A percentile compares a stretch with the other conserved stretches of the same genome.
These are phyloP conservation scores for Phytophthora ohioensis DNA, from an alignment of 352 stramenopile species.

Conservation along the genomic window DNA sequence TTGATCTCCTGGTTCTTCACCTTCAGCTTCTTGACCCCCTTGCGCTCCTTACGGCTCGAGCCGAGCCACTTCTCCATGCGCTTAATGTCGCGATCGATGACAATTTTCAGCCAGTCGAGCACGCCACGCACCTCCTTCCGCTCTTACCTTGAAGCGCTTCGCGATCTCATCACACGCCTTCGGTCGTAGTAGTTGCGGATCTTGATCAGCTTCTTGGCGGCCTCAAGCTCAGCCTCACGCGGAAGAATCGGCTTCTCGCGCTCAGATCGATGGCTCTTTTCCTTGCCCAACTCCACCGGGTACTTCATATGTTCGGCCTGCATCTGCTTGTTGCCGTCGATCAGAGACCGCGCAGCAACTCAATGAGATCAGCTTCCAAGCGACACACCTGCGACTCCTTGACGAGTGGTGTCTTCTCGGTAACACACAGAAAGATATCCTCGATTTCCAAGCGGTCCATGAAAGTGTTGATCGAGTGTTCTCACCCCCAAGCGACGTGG, in stretches of 20 bases:
- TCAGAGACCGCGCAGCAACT: constrained; percentile 83
- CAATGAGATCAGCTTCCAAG: constrained; percentile 81
- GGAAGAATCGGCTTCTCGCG: constrained; percentile 74
- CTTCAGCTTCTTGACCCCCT: constrained; percentile 85
- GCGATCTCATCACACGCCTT: constrained; percentile 81
- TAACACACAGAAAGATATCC: constrained; percentile 79
- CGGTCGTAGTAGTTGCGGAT: constrained; percentile 91
- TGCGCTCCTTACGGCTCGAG: constrained; percentile 85
- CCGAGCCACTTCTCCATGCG: constrained; percentile 88
- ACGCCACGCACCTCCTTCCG: constrained; percentile 88
- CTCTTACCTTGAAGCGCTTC: constrained; percentile 86
- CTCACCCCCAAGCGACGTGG: constrained; percentile 82
- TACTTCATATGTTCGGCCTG: constrained; percentile 88
- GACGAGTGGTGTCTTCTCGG: constrained; percentile 84
- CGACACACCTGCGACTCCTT: constrained; percentile 88
- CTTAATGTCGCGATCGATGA: constrained; percentile 85
- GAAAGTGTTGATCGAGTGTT: constrained; percentile 89
- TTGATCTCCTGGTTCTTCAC: constrained; percentile 88
- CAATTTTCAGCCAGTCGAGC: constrained; percentile 84
- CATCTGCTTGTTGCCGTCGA: constrained; percentile 92
- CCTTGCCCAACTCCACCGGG: constrained; percentile 80
- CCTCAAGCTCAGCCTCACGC: constrained; percentile 80
- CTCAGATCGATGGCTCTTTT: constrained; percentile 80
- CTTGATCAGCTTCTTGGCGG: constrained; percentile 82
- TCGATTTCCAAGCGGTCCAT: constrained; percentile 92